phyloP scores from a whole-genome alignment of 352 stramenopile genomes.

The Phytophthora aleatoria region DNA sequence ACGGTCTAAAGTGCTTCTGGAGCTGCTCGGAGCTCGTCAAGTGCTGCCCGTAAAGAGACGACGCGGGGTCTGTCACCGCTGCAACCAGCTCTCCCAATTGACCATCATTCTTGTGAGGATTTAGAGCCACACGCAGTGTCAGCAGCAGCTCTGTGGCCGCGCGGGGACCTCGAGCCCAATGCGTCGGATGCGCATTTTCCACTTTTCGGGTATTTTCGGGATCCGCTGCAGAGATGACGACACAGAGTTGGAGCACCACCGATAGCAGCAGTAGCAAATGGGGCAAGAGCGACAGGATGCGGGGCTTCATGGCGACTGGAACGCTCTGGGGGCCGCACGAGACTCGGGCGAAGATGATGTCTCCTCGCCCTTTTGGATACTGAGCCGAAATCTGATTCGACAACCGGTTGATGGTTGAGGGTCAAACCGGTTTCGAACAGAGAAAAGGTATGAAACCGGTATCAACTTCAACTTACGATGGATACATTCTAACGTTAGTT shows the following conservation, averaged over 20 bases:
- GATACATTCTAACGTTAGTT: too few species aligned
- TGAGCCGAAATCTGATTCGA: too few species aligned
- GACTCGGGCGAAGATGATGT: too few species aligned
- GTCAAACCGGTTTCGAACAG: too few species aligned
- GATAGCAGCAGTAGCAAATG: conserved; percentile 14
- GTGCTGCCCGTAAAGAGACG: conserved; percentile 57
- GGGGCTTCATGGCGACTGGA: conserved; percentile 10
- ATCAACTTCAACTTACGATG: too few species aligned
- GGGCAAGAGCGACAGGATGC: conserved; percentile 1
- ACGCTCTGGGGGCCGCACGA: too few species aligned
- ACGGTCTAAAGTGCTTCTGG: conserved; percentile 45
- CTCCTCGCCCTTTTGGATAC: too few species aligned
- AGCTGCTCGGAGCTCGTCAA: conserved; percentile 39
- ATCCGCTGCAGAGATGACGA: conserved; percentile 4
- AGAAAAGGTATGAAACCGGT: too few species aligned
- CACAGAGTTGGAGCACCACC: neutral
- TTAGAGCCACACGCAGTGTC: conserved; percentile 47
- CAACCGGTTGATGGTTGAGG: too few species aligned
- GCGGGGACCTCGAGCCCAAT: conserved; percentile 36
- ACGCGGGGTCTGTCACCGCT: conserved; percentile 52
- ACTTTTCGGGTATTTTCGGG: conserved; percentile 11
- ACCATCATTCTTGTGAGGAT: conserved; percentile 30
- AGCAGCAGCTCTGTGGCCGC: conserved; percentile 29
- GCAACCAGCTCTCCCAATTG: conserved; percentile 48
- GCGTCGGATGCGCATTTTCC: conserved; percentile 22